Conservation (phyloP, 139 green algal species). For the Chlamydomonas applanata region DNA sequence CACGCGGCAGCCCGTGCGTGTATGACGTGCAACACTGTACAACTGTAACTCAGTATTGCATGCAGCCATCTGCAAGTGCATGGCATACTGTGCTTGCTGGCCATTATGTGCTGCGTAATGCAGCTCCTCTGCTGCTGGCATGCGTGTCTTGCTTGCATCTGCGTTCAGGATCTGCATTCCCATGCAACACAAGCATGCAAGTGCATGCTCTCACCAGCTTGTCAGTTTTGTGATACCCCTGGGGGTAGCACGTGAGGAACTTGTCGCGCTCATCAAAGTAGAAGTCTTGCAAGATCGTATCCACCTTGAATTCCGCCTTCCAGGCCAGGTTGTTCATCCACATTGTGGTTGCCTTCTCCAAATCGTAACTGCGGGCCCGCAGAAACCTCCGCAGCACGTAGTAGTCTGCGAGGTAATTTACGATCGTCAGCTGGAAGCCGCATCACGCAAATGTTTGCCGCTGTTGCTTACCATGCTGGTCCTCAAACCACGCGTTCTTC, state of each 20-base stretch:
- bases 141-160: no score
- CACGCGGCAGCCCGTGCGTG: no score
- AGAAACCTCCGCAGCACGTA: conserved; percentile 58
- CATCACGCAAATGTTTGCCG: background rate
- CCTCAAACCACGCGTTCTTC: conserved; percentile 29
- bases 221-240: conserved; percentile 70
- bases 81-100: no score
- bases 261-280: conserved; percentile 82
- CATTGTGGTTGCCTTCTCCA: conserved; percentile 54
- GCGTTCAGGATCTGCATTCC: no score
- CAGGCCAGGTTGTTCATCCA: conserved; percentile 55
- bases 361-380: conserved; percentile 58
- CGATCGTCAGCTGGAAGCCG: background rate
- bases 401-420: conserved; percentile 41
- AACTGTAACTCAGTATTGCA: no score
- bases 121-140: no score
- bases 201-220: conserved; percentile 42
- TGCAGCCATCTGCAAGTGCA: no score
- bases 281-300: conserved; percentile 82
- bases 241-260: conserved; percentile 88
- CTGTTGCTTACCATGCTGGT: conserved; percentile 24
- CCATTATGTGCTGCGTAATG: no score
- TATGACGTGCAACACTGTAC: no score
- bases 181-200: no score
- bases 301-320: conserved; percentile 57